Evolutionary conservation across 176 grass and related monocot species (phyloP).

Genomic region (Eragrostis nindensis): DNA sequence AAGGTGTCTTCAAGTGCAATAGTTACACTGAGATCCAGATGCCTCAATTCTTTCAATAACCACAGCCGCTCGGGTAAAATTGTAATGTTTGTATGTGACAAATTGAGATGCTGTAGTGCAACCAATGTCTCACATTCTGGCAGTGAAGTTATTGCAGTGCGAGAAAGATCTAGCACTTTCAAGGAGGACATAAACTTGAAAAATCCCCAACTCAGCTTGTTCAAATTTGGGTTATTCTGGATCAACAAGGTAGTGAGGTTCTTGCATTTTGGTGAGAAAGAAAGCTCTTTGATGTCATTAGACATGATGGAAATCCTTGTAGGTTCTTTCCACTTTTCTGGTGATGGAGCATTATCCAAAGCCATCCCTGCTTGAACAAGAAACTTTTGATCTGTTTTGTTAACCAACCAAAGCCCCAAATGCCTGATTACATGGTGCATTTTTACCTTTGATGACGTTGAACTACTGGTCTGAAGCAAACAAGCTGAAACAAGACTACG

Average conservation of each 20-base stretch:
- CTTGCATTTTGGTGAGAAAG: slow-evolving; percentile 54
- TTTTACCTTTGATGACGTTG: slow-evolving; percentile 57
- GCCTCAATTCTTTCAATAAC: slow-evolving; percentile 65
- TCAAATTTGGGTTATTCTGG: slow-evolving; percentile 73
- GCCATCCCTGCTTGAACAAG: slow-evolving; percentile 57
- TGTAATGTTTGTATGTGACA: slow-evolving; percentile 64
- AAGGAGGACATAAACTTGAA: slow-evolving; percentile 62
- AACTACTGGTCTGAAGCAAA: slow-evolving; percentile 62
- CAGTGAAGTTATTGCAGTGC: slow-evolving; percentile 62
- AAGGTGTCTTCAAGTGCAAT: slow-evolving; percentile 56
- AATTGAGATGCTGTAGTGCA: slow-evolving; percentile 58
- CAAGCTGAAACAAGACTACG: slow-evolving; percentile 46
- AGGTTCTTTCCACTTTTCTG: slow-evolving; percentile 30
- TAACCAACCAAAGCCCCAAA: slow-evolving; percentile 50
- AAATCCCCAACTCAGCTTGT: slow-evolving; percentile 50
- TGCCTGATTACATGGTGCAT: slow-evolving; percentile 69
- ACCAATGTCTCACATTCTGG: slow-evolving; percentile 56
- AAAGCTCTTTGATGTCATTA: slow-evolving; percentile 64
- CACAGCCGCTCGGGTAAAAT: slow-evolving; percentile 54
- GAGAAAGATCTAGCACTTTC: slow-evolving; percentile 82
- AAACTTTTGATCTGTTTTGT: slow-evolving; percentile 39
- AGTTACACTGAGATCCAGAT: slow-evolving; percentile 77
- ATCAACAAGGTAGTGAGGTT: slow-evolving; percentile 60
- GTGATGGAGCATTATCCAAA: slow-evolving; percentile 52
- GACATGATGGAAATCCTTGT: slow-evolving; percentile 77